Evolutionary conservation across 1,284 basidiomycete species (phyloP).

Genomic region (Tilletiopsis washingtonensis): DNA sequence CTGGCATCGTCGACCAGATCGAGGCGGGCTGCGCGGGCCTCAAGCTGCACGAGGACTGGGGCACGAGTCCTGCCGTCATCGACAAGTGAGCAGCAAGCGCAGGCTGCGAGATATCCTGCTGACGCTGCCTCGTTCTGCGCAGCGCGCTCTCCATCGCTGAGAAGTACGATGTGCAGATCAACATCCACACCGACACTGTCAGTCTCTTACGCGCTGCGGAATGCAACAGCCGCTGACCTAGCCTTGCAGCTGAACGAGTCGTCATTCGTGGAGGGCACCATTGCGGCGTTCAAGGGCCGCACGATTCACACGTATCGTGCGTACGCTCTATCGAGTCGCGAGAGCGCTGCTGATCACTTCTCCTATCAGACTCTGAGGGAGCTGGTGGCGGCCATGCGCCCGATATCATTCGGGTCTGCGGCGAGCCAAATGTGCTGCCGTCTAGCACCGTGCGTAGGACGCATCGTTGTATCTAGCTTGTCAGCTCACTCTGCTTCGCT

Average conservation of each 20-base stretch:
- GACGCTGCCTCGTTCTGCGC: neutral
- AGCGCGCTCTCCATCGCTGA: constrained; percentile 80
- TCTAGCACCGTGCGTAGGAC: too few species aligned
- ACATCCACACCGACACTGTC: constrained; percentile 98
- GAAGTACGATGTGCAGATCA: constrained; percentile 91
- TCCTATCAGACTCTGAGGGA: constrained; percentile 30
- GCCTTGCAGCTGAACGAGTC: constrained; percentile 86
- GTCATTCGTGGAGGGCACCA: constrained; percentile 88
- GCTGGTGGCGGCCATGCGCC: constrained; percentile 81
- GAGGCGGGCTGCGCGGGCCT: constrained; percentile 80
- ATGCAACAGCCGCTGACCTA: neutral
- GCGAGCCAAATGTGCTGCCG: constrained; percentile 82
- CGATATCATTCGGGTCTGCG: constrained; percentile 93
- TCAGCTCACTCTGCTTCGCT: too few species aligned
- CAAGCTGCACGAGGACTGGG: constrained; percentile 99
- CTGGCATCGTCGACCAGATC: constrained; percentile 69
- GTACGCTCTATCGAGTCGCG: too few species aligned
- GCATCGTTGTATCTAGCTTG: too few species aligned
- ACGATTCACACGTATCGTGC: constrained; percentile 72
- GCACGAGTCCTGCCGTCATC: constrained; percentile 79
- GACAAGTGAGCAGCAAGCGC: constrained; percentile 52
- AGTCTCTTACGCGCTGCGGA: constrained; percentile 28
- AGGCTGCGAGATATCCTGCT: neutral
- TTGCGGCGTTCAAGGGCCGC: constrained; percentile 77
- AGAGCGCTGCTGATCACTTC: neutral